These are phyloP conservation scores for Dactylis glomerata DNA, from an alignment of 176 grass and related monocot species.

Conservation along the genomic window DNA sequence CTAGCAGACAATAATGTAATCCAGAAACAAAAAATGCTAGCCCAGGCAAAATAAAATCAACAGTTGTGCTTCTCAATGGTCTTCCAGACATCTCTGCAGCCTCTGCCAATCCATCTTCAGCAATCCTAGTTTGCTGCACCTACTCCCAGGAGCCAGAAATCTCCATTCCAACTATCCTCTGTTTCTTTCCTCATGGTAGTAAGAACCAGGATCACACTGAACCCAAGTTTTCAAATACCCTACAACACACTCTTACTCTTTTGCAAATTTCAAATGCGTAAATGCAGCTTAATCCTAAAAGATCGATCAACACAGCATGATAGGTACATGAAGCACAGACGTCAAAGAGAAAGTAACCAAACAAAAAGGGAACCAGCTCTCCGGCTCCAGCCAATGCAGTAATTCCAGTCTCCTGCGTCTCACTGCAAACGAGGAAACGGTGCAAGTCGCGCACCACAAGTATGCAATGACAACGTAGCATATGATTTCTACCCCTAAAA, in stretches of 20 bases:
- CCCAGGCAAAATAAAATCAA: not conserved
- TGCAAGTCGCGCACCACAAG: not conserved
- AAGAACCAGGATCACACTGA: not conserved
- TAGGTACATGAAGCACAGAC: not conserved
- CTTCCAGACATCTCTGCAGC: not conserved
- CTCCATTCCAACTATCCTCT: too few relatives aligned
- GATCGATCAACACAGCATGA: not conserved
- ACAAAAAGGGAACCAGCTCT: not conserved
- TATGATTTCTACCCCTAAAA: constrained; percentile 23
- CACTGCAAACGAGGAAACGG: not conserved
- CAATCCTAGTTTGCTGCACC: not conserved
- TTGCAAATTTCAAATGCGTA: not conserved
- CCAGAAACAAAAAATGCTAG: not conserved
- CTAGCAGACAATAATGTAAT: not conserved
- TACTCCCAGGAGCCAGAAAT: too few relatives aligned
- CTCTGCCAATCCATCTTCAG: not conserved
- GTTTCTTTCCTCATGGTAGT: not conserved
- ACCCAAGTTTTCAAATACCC: not conserved
- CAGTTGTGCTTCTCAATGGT: not conserved
- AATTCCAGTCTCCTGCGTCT: not conserved
- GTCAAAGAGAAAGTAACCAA: not conserved
- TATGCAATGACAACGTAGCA: constrained; percentile 1
- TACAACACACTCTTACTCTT: not conserved
- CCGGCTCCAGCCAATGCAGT: not conserved
- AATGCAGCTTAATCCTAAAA: not conserved